These are phyloP conservation scores for Naegleria fowleri DNA, from an alignment of 208 protist species.

Conservation along the genomic window DNA sequence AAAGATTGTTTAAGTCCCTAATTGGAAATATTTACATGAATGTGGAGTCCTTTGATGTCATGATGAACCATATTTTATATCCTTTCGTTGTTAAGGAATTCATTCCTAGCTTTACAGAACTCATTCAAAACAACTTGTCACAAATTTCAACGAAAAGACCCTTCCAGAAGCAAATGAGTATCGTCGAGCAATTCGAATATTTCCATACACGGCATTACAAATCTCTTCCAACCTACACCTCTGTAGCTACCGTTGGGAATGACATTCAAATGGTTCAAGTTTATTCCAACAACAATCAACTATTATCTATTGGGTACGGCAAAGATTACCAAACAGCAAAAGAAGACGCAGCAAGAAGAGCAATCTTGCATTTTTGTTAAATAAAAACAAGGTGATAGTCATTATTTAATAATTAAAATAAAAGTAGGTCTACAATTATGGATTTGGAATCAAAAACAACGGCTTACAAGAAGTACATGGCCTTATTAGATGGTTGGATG, in stretches of 20 bases:
- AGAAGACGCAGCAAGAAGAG: not conserved
- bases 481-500: not conserved
- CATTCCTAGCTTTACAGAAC: not conserved
- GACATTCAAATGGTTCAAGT: not conserved
- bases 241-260: not conserved
- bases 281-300: not conserved
- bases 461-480: not conserved
- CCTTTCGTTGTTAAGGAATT: not conserved
- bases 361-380: not conserved
- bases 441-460: not conserved
- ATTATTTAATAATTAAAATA: too few relatives aligned
- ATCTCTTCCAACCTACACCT: not conserved
- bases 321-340: not conserved
- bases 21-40: slow-evolving; percentile 1
- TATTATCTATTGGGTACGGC: not conserved
- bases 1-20: not conserved
- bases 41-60: not conserved
- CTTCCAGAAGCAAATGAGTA: not conserved
- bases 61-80: not conserved
- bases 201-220: not conserved
- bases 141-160: not conserved
- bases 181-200: not conserved
- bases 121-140: not conserved
- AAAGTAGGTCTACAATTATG: too few relatives aligned
- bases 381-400: not conserved